A percentile compares a stretch with the other conserved stretches of the same genome.
phyloP scores from a whole-genome alignment of 2,329 filamentous ascomycete species.

The Hypomyces rosellus region DNA sequence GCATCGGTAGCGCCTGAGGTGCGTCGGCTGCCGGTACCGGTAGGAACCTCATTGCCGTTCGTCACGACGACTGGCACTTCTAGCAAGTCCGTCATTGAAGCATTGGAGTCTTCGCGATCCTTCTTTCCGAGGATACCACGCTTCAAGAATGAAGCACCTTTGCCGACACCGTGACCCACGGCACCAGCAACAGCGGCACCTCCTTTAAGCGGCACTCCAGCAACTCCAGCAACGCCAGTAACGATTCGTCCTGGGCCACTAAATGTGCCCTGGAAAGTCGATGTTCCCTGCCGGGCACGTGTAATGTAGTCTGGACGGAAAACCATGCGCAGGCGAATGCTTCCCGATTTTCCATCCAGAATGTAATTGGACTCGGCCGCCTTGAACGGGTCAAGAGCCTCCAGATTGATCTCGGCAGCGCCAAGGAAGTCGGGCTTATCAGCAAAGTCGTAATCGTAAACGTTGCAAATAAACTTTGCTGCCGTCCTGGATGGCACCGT shows the following conservation, averaged over 20 bases:
- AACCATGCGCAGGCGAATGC: conserved; percentile 72
- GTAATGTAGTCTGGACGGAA: conserved; percentile 93
- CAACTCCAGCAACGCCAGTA: conserved; percentile 70
- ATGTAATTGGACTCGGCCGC: conserved; percentile 66
- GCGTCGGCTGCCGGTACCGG: conserved; percentile 33
- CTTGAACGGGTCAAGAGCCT: conserved; percentile 77
- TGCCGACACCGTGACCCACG: conserved; percentile 74
- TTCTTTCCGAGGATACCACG: conserved; percentile 74
- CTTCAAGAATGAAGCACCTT: conserved; percentile 84
- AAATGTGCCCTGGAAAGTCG: conserved; percentile 89
- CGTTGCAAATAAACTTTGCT: conserved; percentile 73
- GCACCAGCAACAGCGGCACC: conserved; percentile 67
- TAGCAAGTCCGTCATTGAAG: conserved; percentile 35
- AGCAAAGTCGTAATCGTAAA: conserved; percentile 96
- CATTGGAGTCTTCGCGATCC: conserved; percentile 51
- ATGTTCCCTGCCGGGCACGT: conserved; percentile 79
- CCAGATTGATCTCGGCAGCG: conserved; percentile 66
- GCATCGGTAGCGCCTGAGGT: conserved; percentile 29
- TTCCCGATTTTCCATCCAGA: conserved; percentile 85
- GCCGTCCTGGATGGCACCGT: conserved; percentile 76
- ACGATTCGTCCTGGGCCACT: conserved; percentile 82
- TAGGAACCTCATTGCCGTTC: conserved; percentile 29
- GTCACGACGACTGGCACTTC: conserved; percentile 32
- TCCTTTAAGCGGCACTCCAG: conserved; percentile 87
- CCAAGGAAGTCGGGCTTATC: conserved; percentile 93